Evolutionary conservation across 2,329 filamentous ascomycete species (phyloP), one percentile per base, ranked within the genome.

Genomic region (Diaporthe batatas): DNA sequence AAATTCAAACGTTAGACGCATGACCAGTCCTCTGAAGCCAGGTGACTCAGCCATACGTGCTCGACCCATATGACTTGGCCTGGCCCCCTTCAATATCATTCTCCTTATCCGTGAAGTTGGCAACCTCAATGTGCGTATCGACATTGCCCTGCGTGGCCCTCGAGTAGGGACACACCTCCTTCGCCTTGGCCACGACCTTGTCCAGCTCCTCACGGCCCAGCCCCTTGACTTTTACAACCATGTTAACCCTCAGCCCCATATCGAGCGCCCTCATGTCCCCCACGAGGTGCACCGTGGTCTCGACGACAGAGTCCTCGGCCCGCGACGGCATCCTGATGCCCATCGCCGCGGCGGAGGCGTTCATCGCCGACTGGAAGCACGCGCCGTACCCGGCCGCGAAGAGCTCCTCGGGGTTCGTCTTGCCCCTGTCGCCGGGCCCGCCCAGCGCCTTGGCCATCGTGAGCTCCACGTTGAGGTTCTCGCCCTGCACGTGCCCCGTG

Each of bases 351-450:
- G 85, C 84, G 3, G 80, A 78, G 2, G 83, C 82, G 74, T 83
- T 84, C 85, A 86, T 86, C 8, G 84, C 84, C 39, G 80, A 81
- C 75, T 86, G 84, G 76, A 85, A 86, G 75, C 84, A 86, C 11
- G 84, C 83, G 34, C 84, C 85, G 73, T 85, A 86, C 29, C 84
- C 84, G 0, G 84, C 84, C 0, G 84, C 84, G 73, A 86, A 86
- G 2, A 86, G 81, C 74, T 86, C 84, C 77, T 86, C 84, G 1
- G 83, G 83, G 74, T 84, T 86, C 8, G 84, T 85, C 77, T 85
- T 86, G 72, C 82, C 80, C 44, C 70, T 73, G 68, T 79, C 83
- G 18, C 83, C 83, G 0, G 77, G 58, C 11, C 83, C 84, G 53
- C 83, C 83, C 16, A 86, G 80, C 1, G 80, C 80, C 75, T 84